A percentile compares a stretch with the other conserved stretches of the same genome.
These are phyloP conservation scores for Solanum hybrid DNA, from an alignment of 305 asterid genomes.

Conservation along the genomic window DNA sequence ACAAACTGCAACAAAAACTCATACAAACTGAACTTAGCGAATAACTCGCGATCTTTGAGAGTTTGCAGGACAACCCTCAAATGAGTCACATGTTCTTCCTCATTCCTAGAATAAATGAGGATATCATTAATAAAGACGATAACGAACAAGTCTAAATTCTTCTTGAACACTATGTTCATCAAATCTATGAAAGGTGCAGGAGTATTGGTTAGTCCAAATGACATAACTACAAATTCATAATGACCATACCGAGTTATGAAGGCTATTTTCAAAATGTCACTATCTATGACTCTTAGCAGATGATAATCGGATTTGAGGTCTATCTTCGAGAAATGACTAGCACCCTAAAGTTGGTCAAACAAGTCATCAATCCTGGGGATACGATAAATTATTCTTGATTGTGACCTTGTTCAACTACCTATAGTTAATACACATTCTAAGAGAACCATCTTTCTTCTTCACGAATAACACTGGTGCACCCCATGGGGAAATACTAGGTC, in stretches of 20 bases:
- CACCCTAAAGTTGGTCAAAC: not conserved
- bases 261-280: not conserved
- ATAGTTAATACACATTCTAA: not conserved
- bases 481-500: not conserved
- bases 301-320: not conserved
- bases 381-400: not conserved
- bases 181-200: not conserved
- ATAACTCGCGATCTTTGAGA: not conserved
- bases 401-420: not conserved
- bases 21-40: not conserved
- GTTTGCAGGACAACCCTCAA: not conserved
- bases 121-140: no score
- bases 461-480: not conserved
- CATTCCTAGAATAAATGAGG: no score
- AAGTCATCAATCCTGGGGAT: not conserved
- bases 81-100: not conserved
- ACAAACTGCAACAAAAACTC: not conserved
- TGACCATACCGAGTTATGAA: not conserved
- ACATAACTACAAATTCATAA: not conserved
- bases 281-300: no score
- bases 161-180: not conserved
- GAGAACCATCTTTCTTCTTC: not conserved
- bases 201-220: not conserved
- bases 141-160: no score
- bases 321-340: not conserved